Percentiles rank a stretch among this genome's conserved stretches.
These are phyloP conservation scores for Tilletia caries DNA, from an alignment of 1,284 basidiomycete genomes.

Conservation along the genomic window DNA sequence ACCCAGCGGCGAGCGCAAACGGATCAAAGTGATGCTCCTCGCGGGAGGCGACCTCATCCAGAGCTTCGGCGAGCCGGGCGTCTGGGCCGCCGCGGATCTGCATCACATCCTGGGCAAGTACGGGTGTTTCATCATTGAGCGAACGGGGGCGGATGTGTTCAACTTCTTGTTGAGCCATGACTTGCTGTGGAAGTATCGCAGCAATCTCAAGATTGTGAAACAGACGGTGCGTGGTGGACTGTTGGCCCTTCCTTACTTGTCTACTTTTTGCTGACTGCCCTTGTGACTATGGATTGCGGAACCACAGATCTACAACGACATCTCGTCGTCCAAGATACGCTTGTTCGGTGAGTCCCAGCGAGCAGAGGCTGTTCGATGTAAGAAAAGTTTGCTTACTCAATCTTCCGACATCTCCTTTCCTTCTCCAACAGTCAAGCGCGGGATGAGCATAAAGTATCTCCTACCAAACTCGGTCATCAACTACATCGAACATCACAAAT, in stretches of 20 bases:
- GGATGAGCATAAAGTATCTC: constrained; percentile 88
- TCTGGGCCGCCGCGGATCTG: constrained; percentile 92
- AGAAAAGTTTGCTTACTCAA: no score
- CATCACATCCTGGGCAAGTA: constrained; percentile 93
- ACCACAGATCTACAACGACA: constrained; percentile 87
- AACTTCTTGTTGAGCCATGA: constrained; percentile 62
- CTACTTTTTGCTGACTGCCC: background rate
- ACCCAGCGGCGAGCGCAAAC: constrained; percentile 38
- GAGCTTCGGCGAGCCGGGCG: constrained; percentile 97
- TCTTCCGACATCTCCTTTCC: background rate
- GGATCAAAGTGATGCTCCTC: constrained; percentile 76
- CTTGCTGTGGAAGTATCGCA: constrained; percentile 61
- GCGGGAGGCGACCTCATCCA: constrained; percentile 96
- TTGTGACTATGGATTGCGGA: background rate
- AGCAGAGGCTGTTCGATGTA: background rate
- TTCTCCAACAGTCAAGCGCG: constrained; percentile 1
- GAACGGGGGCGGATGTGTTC: constrained; percentile 85
- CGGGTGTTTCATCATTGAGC: constrained; percentile 90
- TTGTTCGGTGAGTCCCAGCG: constrained; percentile 16
- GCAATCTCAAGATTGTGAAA: constrained; percentile 88
- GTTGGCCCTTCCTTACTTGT: background rate
- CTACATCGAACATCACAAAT: constrained; percentile 81
- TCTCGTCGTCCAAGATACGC: constrained; percentile 86
- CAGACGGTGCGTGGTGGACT: constrained; percentile 3
- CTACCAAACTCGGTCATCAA: constrained; percentile 86